Percentiles rank a stretch among this genome's conserved stretches.
phyloP scores from a whole-genome alignment of 2,329 filamentous ascomycete species.

The Lasiodiplodia hormozganensis region DNA sequence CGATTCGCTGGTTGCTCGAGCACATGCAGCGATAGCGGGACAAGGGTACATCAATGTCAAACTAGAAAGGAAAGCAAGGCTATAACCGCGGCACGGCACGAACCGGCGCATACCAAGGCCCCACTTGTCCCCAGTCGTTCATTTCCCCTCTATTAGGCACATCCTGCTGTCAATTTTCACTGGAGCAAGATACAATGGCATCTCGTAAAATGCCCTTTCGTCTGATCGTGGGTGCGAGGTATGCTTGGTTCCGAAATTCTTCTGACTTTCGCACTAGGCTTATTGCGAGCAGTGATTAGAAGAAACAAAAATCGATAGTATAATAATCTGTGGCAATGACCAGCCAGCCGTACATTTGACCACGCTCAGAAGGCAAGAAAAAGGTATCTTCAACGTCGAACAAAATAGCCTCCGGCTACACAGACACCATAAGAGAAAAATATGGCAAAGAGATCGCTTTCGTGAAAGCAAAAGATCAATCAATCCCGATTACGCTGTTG shows the following conservation, averaged over 20 bases:
- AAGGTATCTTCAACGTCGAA: constrained; percentile 31
- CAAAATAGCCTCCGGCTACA: background rate
- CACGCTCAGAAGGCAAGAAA: constrained; percentile 23
- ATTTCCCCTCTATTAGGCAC: too few relatives aligned
- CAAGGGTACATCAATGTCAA: background rate
- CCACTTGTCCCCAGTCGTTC: background rate
- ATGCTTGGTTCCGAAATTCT: too few relatives aligned
- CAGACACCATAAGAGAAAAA: background rate
- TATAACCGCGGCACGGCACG: background rate
- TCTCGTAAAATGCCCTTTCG: too few relatives aligned
- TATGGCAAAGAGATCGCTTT: background rate
- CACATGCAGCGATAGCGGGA: background rate
- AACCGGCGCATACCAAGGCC: background rate
- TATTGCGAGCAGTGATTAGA: background rate
- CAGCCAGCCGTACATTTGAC: constrained; percentile 6
- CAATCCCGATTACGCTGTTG: background rate
- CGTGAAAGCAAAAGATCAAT: background rate
- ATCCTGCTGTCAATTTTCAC: too few relatives aligned
- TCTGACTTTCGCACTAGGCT: background rate
- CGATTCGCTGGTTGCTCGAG: background rate
- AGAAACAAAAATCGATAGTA: background rate
- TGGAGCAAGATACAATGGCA: too few relatives aligned
- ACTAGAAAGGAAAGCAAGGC: too few relatives aligned
- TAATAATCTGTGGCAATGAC: constrained; percentile 1
- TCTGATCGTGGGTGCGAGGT: too few relatives aligned